Percentiles rank a stretch among this genome's conserved stretches.
Conservation (phyloP, 257 asterid species). For the Paraleonurus japonicus region DNA sequence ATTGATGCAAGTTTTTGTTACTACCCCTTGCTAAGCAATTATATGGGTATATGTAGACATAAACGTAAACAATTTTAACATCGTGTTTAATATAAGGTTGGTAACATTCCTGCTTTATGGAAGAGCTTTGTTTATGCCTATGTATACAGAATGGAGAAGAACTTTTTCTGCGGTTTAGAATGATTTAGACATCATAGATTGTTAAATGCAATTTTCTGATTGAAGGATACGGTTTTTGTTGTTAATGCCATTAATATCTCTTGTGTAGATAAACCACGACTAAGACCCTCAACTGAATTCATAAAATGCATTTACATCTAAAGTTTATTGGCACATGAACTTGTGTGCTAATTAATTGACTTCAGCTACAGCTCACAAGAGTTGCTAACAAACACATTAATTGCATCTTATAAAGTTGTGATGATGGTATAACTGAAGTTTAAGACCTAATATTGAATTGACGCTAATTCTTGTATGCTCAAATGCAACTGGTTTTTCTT, state of each 20-base stretch:
- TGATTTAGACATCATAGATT: not conserved
- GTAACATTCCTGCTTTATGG: too few relatives aligned
- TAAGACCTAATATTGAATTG: too few relatives aligned
- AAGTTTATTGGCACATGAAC: not conserved
- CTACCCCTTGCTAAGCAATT: not conserved
- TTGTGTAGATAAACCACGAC: slow-evolving; percentile 25
- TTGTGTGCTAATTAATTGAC: slow-evolving; percentile 8
- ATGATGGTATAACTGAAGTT: not conserved
- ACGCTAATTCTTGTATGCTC: too few relatives aligned
- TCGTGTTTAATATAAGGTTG: too few relatives aligned
- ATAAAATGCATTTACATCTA: not conserved
- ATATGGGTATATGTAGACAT: not conserved
- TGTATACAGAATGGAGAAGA: too few relatives aligned
- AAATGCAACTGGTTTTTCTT: too few relatives aligned
- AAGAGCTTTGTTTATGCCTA: too few relatives aligned
- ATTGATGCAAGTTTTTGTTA: not conserved
- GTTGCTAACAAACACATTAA: not conserved
- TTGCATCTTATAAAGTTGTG: slow-evolving; percentile 2
- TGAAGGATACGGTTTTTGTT: not conserved
- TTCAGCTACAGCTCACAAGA: not conserved
- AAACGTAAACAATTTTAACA: too few relatives aligned
- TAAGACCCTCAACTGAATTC: slow-evolving; percentile 3
- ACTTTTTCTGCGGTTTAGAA: not conserved
- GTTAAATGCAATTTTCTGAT: not conserved
- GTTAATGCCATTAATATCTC: slow-evolving; percentile 19